Conservation (phyloP, 441 rosid genomes). For the Adansonia grandidieri region DNA sequence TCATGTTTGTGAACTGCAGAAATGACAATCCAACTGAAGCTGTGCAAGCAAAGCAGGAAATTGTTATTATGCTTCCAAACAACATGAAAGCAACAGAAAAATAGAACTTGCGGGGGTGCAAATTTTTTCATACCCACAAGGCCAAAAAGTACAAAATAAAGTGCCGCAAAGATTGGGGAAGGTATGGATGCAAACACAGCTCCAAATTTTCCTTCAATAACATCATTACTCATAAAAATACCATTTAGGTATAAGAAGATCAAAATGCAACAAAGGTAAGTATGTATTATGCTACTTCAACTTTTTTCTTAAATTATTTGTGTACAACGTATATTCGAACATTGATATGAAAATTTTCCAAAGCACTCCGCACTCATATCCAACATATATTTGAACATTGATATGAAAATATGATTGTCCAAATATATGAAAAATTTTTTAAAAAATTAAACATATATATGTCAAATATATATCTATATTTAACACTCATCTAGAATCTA, state of each 20-base stretch:
- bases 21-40: slow-evolving; percentile 74
- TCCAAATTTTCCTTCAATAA: slow-evolving; percentile 65
- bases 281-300: too few species aligned
- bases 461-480: too few species aligned
- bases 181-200: slow-evolving; percentile 83
- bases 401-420: too few species aligned
- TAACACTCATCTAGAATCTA: too few species aligned
- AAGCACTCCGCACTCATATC: too few species aligned
- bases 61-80: background rate
- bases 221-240: background rate
- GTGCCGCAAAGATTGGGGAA: slow-evolving; percentile 64
- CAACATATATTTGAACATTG: too few species aligned
- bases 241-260: background rate
- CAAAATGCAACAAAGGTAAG: background rate
- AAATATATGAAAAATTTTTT: too few species aligned
- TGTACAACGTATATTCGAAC: too few species aligned
- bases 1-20: slow-evolving; percentile 84
- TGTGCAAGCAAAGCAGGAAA: slow-evolving; percentile 26
- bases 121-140: slow-evolving; percentile 50
- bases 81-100: background rate
- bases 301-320: too few species aligned
- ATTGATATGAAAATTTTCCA: too few species aligned
- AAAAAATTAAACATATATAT: too few species aligned
- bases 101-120: background rate
- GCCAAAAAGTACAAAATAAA: slow-evolving; percentile 67